Evolutionary conservation across 192 early-diverging fungal species (phyloP).

Genomic region (Umbelopsis ramanniana): DNA sequence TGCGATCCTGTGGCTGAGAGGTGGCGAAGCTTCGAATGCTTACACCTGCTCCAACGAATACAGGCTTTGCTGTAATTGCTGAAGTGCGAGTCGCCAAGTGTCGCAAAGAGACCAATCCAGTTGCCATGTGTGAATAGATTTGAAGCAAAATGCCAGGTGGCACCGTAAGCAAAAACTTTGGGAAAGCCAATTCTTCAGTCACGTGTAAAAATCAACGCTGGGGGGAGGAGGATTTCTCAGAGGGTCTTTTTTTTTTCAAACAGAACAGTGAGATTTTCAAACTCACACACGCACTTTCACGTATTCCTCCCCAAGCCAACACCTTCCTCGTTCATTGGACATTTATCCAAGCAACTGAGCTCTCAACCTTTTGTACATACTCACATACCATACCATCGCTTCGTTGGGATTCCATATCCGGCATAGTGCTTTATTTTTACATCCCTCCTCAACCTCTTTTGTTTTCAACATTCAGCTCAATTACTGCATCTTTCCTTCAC

Average conservation of each 20-base stretch:
- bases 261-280: neutral
- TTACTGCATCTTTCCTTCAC: neutral
- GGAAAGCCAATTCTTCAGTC: no score
- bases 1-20: neutral
- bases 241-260: neutral
- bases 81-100: neutral
- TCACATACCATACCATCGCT: neutral
- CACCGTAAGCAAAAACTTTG: no score
- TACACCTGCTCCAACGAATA: neutral
- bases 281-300: constrained; percentile 2
- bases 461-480: neutral
- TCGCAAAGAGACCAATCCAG: constrained; percentile 19
- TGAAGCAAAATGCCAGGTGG: neutral
- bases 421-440: neutral
- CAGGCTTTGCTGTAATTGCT: neutral
- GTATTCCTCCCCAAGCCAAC: neutral
- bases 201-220: no score
- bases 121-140: constrained; percentile 9
- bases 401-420: neutral
- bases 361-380: neutral
- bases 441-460: neutral
- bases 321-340: neutral
- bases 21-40: neutral
- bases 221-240: neutral
- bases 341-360: neutral